phyloP scores from a whole-genome alignment of 345 rosid species.

The Eucalyptus pauciflora region DNA sequence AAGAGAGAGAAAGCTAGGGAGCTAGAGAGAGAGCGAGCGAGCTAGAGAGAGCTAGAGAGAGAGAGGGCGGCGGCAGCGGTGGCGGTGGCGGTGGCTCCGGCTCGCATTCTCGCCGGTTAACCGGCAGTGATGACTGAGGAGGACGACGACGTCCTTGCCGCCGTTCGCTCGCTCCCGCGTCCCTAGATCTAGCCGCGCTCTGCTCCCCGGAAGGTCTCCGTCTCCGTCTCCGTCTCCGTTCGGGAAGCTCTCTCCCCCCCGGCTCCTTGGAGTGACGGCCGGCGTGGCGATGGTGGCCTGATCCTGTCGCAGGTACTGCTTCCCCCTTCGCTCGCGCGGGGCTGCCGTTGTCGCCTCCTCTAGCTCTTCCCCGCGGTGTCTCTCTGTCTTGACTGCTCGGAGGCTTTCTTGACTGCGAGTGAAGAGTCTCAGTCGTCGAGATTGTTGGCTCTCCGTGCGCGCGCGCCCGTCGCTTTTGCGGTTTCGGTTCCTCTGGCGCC shows the following conservation, averaged over 20 bases:
- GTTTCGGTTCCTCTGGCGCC: neutral
- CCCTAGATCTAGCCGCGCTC: neutral
- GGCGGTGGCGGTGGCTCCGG: neutral
- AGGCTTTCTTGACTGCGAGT: neutral
- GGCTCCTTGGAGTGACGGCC: neutral
- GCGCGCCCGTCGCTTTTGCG: neutral
- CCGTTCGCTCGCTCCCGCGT: neutral
- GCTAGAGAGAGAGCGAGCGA: no score
- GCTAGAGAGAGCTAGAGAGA: neutral
- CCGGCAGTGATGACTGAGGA: neutral
- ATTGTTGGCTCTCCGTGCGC: neutral
- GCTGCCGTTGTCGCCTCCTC: neutral
- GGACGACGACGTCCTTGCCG: neutral
- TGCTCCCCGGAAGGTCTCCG: neutral
- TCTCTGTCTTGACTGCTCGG: neutral
- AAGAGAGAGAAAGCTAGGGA: neutral
- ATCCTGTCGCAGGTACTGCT: neutral
- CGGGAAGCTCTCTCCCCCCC: neutral
- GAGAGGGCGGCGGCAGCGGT: no score
- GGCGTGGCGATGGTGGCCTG: neutral
- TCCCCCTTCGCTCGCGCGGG: neutral
- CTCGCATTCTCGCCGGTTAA: neutral
- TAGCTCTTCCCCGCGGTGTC: neutral
- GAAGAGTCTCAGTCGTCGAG: neutral
- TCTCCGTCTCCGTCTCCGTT: neutral